phyloP scores from a whole-genome alignment of 2,329 filamentous ascomycete species.

The Paecilomyces fulvus region DNA sequence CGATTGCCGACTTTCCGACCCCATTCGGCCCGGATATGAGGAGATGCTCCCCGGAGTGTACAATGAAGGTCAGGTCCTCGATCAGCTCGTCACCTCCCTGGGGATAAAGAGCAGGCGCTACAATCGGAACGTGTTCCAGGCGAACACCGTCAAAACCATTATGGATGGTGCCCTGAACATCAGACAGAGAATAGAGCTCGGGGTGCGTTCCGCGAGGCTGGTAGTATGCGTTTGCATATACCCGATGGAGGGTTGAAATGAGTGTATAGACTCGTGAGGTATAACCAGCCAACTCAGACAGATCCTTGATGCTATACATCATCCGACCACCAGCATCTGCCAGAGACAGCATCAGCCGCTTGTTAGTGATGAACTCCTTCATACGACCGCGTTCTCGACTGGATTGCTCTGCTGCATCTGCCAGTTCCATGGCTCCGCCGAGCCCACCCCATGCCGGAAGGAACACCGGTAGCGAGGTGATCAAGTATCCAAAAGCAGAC shows the following conservation, averaged over 20 bases:
- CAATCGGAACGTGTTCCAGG: slow-evolving; percentile 85
- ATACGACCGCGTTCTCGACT: slow-evolving; percentile 72
- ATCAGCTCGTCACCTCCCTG: slow-evolving; percentile 86
- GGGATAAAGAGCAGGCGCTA: slow-evolving; percentile 81
- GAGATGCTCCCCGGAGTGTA: slow-evolving; percentile 84
- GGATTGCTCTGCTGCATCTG: slow-evolving; percentile 25
- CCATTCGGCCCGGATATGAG: slow-evolving; percentile 93
- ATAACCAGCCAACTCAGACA: slow-evolving; percentile 90
- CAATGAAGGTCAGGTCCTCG: slow-evolving; percentile 78
- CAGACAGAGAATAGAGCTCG: slow-evolving; percentile 80
- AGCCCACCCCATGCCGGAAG: slow-evolving; percentile 87
- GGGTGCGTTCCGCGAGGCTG: slow-evolving; percentile 56
- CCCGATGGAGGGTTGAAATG: slow-evolving; percentile 87
- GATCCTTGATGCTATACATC: slow-evolving; percentile 99
- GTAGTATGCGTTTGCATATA: slow-evolving; percentile 83
- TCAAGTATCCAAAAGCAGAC: slow-evolving; percentile 93
- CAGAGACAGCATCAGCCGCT: slow-evolving; percentile 92
- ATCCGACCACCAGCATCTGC: slow-evolving; percentile 93
- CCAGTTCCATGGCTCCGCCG: slow-evolving; percentile 62
- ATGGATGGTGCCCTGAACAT: slow-evolving; percentile 88
- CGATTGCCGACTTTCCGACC: slow-evolving; percentile 82
- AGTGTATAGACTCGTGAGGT: slow-evolving; percentile 93
- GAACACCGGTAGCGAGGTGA: slow-evolving; percentile 89
- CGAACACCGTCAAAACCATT: slow-evolving; percentile 92
- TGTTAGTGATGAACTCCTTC: slow-evolving; percentile 99